Evolutionary conservation across 2,329 filamentous ascomycete species (phyloP), one percentile per base, ranked within the genome.

Genomic region (Diaporthe ampelina): DNA sequence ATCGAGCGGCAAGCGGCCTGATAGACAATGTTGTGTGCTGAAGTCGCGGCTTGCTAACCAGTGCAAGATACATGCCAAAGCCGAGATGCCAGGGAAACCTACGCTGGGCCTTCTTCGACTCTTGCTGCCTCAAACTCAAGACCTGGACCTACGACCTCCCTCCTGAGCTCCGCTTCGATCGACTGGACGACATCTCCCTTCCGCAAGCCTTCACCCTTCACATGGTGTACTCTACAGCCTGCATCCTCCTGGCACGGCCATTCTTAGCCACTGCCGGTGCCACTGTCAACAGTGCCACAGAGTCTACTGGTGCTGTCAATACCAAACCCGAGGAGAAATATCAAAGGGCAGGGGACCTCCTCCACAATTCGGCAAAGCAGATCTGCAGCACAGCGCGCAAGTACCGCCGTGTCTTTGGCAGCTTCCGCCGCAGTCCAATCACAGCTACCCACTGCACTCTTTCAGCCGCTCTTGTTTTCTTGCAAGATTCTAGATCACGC

Each of bases 161-260:
- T 1, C 57, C 57, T 24, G 57, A 59, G 35, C 57, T 59, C 2
- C 57, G 57, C 2, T 4, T 40, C 21, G 35, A 59, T n/a, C 57
- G 57, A 1, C 17, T 59, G 11, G 35, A 26, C 2, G 21, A 10
- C 3, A 1, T 11, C 11, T 59, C 32, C 1, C 37, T 43, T 13
- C 58, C 58, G 4, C 58, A 61, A 9, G 35, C 35, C 2, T 61
- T 61, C 58, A 61, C 35, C 4, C 37, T 61, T 5, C 58, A 61
- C n/a, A 61, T 43, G 58, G 58, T 61, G 7, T 61, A 61, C 37
- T 43, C n/a, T n/a, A 61, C 58, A 10, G 35, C 58, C 35, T 40
- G 35, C n/a, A 43, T 61, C 35, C 58, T 61, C 13, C 58, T 61
- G 5, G 58, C 58, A 26, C 35, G n/a, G 4, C 58, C 58, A 17